Evolutionary conservation across 2,329 filamentous ascomycete species (phyloP).

Genomic region (Fusarium verrucosum): DNA sequence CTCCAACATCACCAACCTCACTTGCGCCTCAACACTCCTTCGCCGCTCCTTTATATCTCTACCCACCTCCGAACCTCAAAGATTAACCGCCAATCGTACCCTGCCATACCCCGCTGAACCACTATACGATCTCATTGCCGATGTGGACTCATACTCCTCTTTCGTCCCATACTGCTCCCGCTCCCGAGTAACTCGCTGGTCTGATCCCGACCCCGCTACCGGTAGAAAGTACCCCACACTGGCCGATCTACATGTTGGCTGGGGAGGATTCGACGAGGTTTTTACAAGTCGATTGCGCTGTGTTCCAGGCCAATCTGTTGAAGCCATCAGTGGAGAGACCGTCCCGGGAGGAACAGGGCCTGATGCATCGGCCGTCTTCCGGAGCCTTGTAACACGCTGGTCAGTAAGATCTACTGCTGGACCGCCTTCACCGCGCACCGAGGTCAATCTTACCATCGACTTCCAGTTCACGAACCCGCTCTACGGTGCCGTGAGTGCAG

Average conservation of each 20-base stretch:
- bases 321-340: constrained; percentile 74
- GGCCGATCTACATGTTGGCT: constrained; percentile 85
- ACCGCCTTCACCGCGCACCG: constrained; percentile 58
- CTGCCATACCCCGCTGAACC: constrained; percentile 76
- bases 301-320: constrained; percentile 74
- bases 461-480: constrained; percentile 91
- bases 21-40: constrained; percentile 28
- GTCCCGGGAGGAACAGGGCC: constrained; percentile 57
- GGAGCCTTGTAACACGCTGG: constrained; percentile 76
- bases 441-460: constrained; percentile 78
- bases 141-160: constrained; percentile 81
- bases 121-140: constrained; percentile 87
- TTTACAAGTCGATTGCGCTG: constrained; percentile 86
- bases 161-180: constrained; percentile 93
- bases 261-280: constrained; percentile 81
- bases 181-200: constrained; percentile 81
- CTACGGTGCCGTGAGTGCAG: constrained; percentile 82
- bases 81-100: constrained; percentile 75
- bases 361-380: constrained; percentile 65
- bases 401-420: constrained; percentile 60
- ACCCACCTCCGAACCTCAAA: constrained; percentile 59
- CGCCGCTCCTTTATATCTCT: constrained; percentile 55
- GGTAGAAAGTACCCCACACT: constrained; percentile 72
- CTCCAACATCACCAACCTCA: constrained; percentile 30
- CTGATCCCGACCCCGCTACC: constrained; percentile 59